A percentile compares a stretch with the other conserved stretches of the same genome.
Evolutionary conservation across 2,329 filamentous ascomycete species (phyloP).

Genomic region (Didymella glomerata): DNA sequence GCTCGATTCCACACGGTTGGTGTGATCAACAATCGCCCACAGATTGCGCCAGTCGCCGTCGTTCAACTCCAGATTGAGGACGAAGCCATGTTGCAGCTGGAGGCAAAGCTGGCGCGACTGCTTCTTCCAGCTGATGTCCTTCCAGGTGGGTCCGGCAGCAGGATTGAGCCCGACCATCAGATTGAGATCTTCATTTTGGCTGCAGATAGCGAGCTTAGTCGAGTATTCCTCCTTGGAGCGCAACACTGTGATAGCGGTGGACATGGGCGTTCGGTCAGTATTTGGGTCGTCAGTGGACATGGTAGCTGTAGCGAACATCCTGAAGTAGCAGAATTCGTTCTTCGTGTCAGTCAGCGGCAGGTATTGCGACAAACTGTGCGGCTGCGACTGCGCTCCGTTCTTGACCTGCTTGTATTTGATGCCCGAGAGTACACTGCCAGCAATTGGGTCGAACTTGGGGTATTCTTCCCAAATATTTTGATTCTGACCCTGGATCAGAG

Average conservation of each 20-base stretch:
- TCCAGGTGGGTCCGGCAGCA: slow-evolving; percentile 76
- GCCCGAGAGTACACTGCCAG: slow-evolving; percentile 69
- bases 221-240: slow-evolving; percentile 74
- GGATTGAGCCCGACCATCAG: slow-evolving; percentile 75
- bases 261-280: slow-evolving; percentile 72
- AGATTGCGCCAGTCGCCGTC: slow-evolving; percentile 81
- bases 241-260: slow-evolving; percentile 78
- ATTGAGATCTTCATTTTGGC: slow-evolving; percentile 80
- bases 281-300: slow-evolving; percentile 75
- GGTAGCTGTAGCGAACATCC: slow-evolving; percentile 76
- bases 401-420: slow-evolving; percentile 19
- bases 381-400: slow-evolving; percentile 54
- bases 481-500: slow-evolving; percentile 80
- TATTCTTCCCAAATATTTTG: slow-evolving; percentile 84
- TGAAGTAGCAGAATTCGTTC: slow-evolving; percentile 79
- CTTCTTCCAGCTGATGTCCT: slow-evolving; percentile 81
- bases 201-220: slow-evolving; percentile 77
- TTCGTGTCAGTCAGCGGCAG: slow-evolving; percentile 80
- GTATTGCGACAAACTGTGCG: slow-evolving; percentile 66
- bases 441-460: slow-evolving; percentile 75
- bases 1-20: slow-evolving; percentile 75
- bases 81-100: slow-evolving; percentile 77
- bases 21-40: slow-evolving; percentile 87
- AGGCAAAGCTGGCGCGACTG: slow-evolving; percentile 72
- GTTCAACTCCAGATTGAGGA: slow-evolving; percentile 73